Conservation (phyloP, 768 basidiomycete species). For the Chalciporus piperatus region DNA sequence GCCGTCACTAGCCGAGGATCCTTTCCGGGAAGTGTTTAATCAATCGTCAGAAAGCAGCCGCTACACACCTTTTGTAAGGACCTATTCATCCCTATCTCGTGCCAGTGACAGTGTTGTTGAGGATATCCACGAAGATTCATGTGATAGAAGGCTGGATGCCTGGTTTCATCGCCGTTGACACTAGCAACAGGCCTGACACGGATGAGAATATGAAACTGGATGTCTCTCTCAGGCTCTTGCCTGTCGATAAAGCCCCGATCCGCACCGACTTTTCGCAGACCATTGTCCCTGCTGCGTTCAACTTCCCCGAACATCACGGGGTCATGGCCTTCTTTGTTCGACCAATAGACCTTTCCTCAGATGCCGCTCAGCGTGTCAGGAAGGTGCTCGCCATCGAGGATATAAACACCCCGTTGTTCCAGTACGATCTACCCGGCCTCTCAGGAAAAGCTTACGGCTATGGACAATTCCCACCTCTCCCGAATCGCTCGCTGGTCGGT, state of each 20-base stretch:
- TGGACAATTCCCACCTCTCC: neutral
- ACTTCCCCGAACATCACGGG: neutral
- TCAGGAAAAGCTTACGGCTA: neutral
- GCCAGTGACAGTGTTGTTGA: neutral
- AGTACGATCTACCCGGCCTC: neutral
- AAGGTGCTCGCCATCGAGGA: neutral
- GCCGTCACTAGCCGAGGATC: neutral
- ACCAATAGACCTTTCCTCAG: neutral
- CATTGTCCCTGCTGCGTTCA: neutral
- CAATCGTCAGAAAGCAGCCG: neutral
- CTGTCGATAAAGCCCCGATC: neutral
- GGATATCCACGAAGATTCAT: neutral
- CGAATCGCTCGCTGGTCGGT: constrained; percentile 1
- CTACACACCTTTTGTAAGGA: constrained; percentile 1
- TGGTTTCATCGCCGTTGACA: neutral
- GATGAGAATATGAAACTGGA: constrained; percentile 1
- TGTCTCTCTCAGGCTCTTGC: neutral
- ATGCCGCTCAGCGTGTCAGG: neutral
- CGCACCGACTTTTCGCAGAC: constrained; percentile 1
- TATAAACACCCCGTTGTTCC: neutral
- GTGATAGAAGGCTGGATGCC: neutral
- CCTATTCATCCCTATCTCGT: neutral
- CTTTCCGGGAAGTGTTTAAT: neutral
- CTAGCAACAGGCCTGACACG: neutral
- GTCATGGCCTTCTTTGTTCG: neutral